These are phyloP conservation scores for Prunella vulgaris DNA, from an alignment of 257 asterid genomes.

Conservation along the genomic window DNA sequence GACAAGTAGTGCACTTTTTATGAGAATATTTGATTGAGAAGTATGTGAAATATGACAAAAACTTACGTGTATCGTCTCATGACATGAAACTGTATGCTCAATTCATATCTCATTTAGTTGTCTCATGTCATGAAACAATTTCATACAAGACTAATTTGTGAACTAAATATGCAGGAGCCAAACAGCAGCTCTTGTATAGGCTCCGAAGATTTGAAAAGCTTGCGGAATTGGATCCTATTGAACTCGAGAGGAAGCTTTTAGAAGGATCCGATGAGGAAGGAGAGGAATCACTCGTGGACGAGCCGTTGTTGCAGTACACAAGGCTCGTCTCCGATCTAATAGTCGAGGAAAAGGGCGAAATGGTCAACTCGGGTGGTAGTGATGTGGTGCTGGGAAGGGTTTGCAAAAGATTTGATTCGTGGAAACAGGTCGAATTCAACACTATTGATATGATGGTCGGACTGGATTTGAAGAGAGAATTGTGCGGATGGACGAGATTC, in stretches of 20 bases:
- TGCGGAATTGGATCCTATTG: conserved; percentile 74
- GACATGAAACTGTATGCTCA: no score
- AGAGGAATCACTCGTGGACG: conserved; percentile 14
- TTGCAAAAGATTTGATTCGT: conserved; percentile 43
- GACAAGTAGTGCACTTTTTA: neutral
- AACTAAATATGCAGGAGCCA: conserved; percentile 50
- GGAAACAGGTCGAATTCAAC: conserved; percentile 43
- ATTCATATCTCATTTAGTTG: no score
- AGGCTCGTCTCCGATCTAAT: conserved; percentile 56
- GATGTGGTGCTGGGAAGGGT: conserved; percentile 38
- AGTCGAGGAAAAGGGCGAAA: conserved; percentile 39
- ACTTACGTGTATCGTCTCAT: no score
- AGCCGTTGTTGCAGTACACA: conserved; percentile 21
- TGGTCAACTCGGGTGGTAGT: conserved; percentile 16
- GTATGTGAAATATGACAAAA: neutral
- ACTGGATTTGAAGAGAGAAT: conserved; percentile 41
- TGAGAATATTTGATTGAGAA: neutral
- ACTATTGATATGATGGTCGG: conserved; percentile 63
- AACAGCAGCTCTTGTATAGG: conserved; percentile 64
- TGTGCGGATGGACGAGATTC: conserved; percentile 39
- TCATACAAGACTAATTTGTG: no score
- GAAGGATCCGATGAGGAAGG: conserved; percentile 46
- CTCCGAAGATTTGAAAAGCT: conserved; percentile 72
- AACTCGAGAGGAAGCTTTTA: conserved; percentile 63
- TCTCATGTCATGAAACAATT: no score